Base-by-base conservation (phyloP, 768 basidiomycete genomes). In the Agrocybe praecox region DNA sequence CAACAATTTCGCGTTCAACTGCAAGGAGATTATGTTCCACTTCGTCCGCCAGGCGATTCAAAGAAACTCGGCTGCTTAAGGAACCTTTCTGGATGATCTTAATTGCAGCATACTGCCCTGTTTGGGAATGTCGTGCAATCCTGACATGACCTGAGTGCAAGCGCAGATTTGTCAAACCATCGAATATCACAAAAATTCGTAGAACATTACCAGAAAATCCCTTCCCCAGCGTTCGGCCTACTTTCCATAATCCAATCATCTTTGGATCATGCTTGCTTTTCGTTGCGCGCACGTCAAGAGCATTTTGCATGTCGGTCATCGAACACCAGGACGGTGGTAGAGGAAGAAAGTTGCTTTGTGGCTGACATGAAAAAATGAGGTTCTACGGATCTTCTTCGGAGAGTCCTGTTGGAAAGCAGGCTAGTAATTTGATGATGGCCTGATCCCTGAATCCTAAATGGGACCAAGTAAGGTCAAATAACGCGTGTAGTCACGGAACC, bases 1-100 rank as follows among this genome's bases (percentile, higher is more conserved):
- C 88, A 58, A 96, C 93, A 50, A 97, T 96, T 73, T 98, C 96
- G 59, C 94, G 85, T 71, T 96, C 92, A 58, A 97, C 86, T 47
- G 88, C 86, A 56, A 92, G 83, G 58, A 88, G 81, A 58, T 84
- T 85, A 63, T 88, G 89, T 65, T 94, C 92, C 12, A 88, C 81
- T 59, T 90, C 85, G 55, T 89, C 88, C 14, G 81, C 86, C 12
- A 89, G 82, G 48, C 85, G 84, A 48, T 83, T 80, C 57, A 92
- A 77, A 21, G 89, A 90, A 60, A 84, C 79, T 36, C 83, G 80
- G 47, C 90, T 90, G 52, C 79, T 80, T 55, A 90, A 73, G 55
- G 88, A 73, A 52, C 80, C 75, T 72, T 96, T 96, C 44, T 89
- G 87, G 26, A 98, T 89, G 62, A 96, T 97, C 77, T 98, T 98